Evolutionary conservation across 1,139 yeast species (phyloP).

Genomic region (Blastobotrys capitulatus): DNA sequence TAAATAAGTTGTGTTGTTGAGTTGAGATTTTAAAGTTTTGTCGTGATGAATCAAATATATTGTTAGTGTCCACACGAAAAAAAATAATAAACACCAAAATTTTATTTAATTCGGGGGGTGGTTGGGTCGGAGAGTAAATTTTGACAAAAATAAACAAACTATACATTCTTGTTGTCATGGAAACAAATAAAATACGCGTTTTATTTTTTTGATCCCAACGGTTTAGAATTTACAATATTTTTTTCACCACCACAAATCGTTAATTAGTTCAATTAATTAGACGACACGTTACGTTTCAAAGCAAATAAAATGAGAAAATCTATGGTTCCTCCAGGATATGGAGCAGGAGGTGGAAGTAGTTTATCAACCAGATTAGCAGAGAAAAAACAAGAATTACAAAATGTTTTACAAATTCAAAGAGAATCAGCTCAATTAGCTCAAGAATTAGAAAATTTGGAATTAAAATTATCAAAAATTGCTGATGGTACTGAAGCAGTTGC

Average conservation of each 20-base stretch:
- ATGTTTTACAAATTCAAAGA: slow-evolving; percentile 45
- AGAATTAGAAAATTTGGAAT: slow-evolving; percentile 46
- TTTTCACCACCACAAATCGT: not conserved
- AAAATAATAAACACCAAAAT: not conserved
- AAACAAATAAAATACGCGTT: too few species aligned
- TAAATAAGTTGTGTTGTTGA: too few species aligned
- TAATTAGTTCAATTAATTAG: not conserved
- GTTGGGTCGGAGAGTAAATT: not conserved
- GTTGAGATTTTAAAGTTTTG: too few species aligned
- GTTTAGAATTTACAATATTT: not conserved
- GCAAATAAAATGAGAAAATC: not conserved
- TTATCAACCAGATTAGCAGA: slow-evolving; percentile 29
- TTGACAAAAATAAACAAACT: not conserved
- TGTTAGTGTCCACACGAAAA: not conserved
- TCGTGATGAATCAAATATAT: not conserved
- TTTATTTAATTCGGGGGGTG: too few species aligned
- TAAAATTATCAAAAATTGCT: slow-evolving; percentile 46
- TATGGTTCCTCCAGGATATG: not conserved
- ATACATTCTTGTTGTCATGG: too few species aligned
- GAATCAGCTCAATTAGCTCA: slow-evolving; percentile 44
- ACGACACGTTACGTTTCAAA: slow-evolving; percentile 4
- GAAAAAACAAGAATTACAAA: slow-evolving; percentile 50
- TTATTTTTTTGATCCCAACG: not conserved
- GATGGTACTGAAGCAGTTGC: slow-evolving; percentile 50
- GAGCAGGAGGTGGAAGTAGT: not conserved